Percentiles rank a stretch among this genome's conserved stretches.
phyloP scores from a whole-genome alignment of 495 filamentous ascomycete species.

The Jackrogersella minutella region DNA sequence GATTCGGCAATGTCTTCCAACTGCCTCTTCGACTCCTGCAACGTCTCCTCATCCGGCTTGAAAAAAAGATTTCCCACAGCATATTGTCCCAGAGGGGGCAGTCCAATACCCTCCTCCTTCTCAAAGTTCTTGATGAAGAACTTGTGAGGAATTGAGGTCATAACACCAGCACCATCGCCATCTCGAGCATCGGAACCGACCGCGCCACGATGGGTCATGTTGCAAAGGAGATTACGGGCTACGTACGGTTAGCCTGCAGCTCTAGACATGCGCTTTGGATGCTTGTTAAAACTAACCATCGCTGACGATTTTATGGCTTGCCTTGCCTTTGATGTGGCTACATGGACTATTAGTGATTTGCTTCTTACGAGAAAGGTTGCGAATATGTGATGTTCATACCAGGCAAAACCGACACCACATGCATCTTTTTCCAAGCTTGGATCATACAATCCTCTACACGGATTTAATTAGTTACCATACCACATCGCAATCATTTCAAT shows the following conservation, averaged over 20 bases:
- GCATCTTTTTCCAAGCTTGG: conserved; percentile 98
- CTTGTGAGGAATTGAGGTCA: conserved; percentile 98
- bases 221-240: conserved; percentile 95
- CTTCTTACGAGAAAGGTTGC: neutral
- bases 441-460: conserved; percentile 82
- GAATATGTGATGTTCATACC: conserved; percentile 64
- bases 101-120: conserved; percentile 81
- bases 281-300: conserved; percentile 77
- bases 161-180: conserved; percentile 97
- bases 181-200: conserved; percentile 98
- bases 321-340: conserved; percentile 96
- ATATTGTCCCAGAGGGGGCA: conserved; percentile 92
- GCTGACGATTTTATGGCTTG: conserved; percentile 98
- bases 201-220: conserved; percentile 99
- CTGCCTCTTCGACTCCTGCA: conserved; percentile 84
- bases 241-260: conserved; percentile 28
- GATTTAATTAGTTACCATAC: conserved; percentile 27
- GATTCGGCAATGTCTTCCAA: conserved; percentile 93
- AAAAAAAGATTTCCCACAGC: conserved; percentile 98
- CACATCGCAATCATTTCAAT: neutral
- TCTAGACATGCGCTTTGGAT: neutral
- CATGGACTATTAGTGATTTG: conserved; percentile 29
- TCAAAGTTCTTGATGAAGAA: conserved; percentile 99
- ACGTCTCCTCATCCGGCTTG: conserved; percentile 88
- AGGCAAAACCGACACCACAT: conserved; percentile 98